These are phyloP conservation scores for Colletotrichum sp. DNA, from an alignment of 2,329 filamentous ascomycete species.

Conservation along the genomic window DNA sequence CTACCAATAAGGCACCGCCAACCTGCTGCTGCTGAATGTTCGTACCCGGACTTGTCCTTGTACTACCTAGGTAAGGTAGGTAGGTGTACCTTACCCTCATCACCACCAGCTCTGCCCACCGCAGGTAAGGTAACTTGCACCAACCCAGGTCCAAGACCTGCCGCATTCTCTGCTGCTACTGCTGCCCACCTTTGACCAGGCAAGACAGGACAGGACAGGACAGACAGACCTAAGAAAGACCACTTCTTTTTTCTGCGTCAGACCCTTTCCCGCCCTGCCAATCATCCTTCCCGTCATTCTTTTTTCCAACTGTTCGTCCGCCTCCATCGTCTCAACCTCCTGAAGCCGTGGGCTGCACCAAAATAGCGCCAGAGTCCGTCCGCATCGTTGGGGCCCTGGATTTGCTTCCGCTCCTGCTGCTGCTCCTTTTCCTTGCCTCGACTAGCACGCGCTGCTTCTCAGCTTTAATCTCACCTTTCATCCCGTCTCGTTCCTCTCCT, in stretches of 20 bases:
- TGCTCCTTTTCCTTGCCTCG: background rate
- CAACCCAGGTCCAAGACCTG: background rate
- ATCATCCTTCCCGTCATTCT: slow-evolving; percentile 18
- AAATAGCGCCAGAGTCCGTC: slow-evolving; percentile 17
- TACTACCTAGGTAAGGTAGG: background rate
- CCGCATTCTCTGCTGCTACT: background rate
- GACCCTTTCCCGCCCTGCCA: slow-evolving; percentile 18
- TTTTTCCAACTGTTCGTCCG: background rate
- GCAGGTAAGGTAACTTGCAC: background rate
- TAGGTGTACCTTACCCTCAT: background rate
- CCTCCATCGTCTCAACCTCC: slow-evolving; percentile 16
- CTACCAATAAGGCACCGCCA: background rate
- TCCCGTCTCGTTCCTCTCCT: slow-evolving; percentile 13
- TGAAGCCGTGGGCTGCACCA: slow-evolving; percentile 15
- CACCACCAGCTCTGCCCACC: slow-evolving; percentile 5
- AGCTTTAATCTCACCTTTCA: slow-evolving; percentile 15
- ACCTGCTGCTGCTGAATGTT: background rate
- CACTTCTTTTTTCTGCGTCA: slow-evolving; percentile 3
- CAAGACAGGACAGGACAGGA: background rate
- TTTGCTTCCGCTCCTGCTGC: background rate
- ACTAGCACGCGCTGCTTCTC: background rate
- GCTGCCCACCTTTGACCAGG: background rate
- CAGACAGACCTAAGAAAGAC: background rate
- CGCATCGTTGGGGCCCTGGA: slow-evolving; percentile 1
- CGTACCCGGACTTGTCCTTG: background rate